Base-by-base conservation (phyloP, 1,284 basidiomycete genomes). In the Butyriboletus appendiculatus region DNA sequence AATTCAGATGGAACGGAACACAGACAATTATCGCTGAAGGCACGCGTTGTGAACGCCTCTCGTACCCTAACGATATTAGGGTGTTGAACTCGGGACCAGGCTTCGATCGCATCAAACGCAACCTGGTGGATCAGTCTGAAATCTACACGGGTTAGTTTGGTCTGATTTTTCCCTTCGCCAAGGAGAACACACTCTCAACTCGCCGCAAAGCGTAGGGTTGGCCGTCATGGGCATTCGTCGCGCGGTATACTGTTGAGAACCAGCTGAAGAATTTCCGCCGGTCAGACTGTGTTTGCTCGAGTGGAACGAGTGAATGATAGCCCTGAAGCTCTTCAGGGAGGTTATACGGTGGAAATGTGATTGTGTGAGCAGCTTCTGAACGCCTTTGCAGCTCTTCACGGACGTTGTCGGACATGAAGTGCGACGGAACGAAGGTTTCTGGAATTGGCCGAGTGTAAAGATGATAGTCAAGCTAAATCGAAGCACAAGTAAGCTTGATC, bases 31-130 rank as follows among this genome's bases (percentile, higher is more conserved):
- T 98, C 97, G 56, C 88, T 86, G 72, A 99, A 99, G 0, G 92
- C 86, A 40, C 90, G 83, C 0, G 96, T 97, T 0, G 97, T 98
- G 75, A 99, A 99, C 0, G 96, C 97, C 72, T 99, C 97, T 44
- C 85, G 83, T 9, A 98, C 78, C 18, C 84, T 76, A 26, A 97
- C 85, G 59, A 99, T 90, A 63, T 85, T 88, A 0, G 97, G 95
- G 75, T 99, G 96, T 18, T 80, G 81, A 55, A 98, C 80, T 48
- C 84, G 81, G 2, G 88, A 84, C 97, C 97, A 99, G 18, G 86
- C 77, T 63, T 98, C 96, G 30, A 98, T 89, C 5, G 85, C 75
- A 8, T 76, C 76, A 65, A 98, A 96, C 1, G 96, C 95, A 10
- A 81, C 77, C 66, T 95, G 91, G 61, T 90, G 85, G 62, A 80